Evolutionary conservation across 345 rosid genomes (phyloP), one percentile per base, ranked within the genome.

Genomic region (Gossypium ekmanianum): DNA sequence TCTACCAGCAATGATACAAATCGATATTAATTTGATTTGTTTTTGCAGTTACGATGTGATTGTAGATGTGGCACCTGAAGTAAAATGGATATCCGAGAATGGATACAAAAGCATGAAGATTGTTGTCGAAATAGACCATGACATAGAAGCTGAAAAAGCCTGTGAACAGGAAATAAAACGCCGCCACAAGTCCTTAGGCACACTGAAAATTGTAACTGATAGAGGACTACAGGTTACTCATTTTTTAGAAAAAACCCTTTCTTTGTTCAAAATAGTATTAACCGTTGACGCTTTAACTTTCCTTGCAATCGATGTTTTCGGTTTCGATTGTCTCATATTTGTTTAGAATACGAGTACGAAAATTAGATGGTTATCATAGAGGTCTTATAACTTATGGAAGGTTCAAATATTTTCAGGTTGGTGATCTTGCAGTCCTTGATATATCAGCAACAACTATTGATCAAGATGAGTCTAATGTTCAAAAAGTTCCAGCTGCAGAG

Each of bases 51-150:
- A 88, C 77, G 98, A 94, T 76, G 87, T 91, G 71, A 74, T 91
- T 79, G 95, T 92, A 64, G 98, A 94, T 80, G 92, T 94, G 76
- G 91, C 77, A 26, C 98, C 98, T 81, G 94, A 90, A 77, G 84
- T 94, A 70, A 92, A 73, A 83, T 94, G 98, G 98, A 81, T 72
- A 71, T 87, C 95, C 52, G 97, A 90, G 77, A 68, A 92, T 79
- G 97, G 90, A 29, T 94, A 94, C 78, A 88, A 88, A 80, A 87
- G 83, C 73, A 80, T 94, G 88, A 92, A 94, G 85, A 82, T 92
- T 75, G 93, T 90, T 78, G 97, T 94, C 26, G 97, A 92, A 78
- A 76, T 94, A 82, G 98, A 92, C 71, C 89, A 84, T 56, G 95
- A 92, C 4, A 88, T 92, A 73, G 87, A 88, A 77, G 91, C 97